Conservation (phyloP, 2,329 filamentous ascomycete genomes). For the Zasmidium angulare region DNA sequence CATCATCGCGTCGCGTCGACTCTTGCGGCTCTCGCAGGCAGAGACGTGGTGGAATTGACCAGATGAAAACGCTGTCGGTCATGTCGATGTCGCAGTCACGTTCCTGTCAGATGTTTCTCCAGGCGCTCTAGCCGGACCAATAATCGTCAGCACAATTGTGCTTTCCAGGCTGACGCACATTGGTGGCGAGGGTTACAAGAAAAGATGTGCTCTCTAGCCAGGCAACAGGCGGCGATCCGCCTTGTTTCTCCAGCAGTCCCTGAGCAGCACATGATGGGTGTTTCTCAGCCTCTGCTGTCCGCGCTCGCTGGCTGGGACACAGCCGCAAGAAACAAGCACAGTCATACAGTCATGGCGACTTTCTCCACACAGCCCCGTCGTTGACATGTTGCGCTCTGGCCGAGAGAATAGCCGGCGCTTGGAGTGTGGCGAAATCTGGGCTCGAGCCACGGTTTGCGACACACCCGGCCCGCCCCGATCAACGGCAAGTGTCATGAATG, state of each 20-base stretch:
- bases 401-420: not conserved
- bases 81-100: not conserved
- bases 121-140: not conserved
- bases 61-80: not conserved
- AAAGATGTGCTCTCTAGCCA: not conserved
- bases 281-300: not conserved
- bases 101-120: not conserved
- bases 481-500: not conserved
- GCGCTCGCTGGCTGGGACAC: not conserved
- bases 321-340: too few relatives aligned
- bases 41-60: not conserved
- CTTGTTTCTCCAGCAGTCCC: not conserved
- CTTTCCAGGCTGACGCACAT: not conserved
- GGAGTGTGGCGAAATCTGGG: not conserved
- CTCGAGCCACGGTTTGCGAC: not conserved
- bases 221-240: not conserved
- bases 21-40: too few relatives aligned
- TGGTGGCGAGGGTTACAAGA: not conserved
- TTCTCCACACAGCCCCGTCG: not conserved
- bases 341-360: not conserved
- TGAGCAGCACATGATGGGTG: not conserved
- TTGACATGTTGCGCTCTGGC: not conserved
- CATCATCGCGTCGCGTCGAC: too few relatives aligned
- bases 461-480: slow-evolving; percentile 3
- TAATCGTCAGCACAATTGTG: not conserved